Evolutionary conservation across 495 filamentous ascomycete species (phyloP).

Genomic region (Pyronema omphalodes): DNA sequence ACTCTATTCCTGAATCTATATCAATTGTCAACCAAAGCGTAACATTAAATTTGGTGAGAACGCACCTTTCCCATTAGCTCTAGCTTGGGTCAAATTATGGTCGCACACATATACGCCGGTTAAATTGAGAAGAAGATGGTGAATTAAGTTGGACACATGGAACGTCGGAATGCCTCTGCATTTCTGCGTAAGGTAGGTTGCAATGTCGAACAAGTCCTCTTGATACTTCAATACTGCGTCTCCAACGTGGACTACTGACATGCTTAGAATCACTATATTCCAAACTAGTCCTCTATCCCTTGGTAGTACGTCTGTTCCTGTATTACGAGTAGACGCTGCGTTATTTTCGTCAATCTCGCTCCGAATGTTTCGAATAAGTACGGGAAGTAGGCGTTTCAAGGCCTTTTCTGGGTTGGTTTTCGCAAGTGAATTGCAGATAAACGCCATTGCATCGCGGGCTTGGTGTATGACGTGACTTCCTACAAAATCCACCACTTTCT

Average conservation of each 20-base stretch:
- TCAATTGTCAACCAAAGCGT: neutral
- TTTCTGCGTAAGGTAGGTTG: conserved; percentile 84
- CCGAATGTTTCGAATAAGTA: conserved; percentile 75
- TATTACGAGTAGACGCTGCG: conserved; percentile 86
- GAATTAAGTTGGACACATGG: conserved; percentile 92
- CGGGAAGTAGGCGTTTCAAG: conserved; percentile 71
- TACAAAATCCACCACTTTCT: conserved; percentile 87
- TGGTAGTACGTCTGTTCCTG: conserved; percentile 80
- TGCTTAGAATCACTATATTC: conserved; percentile 94
- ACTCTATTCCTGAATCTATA: conserved; percentile 2
- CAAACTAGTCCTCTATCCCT: conserved; percentile 85
- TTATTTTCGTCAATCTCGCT: conserved; percentile 95
- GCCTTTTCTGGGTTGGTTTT: conserved; percentile 88
- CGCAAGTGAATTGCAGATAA: conserved; percentile 89
- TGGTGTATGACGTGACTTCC: conserved; percentile 92
- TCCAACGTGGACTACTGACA: conserved; percentile 95
- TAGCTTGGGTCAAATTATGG: conserved; percentile 63
- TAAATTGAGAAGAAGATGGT: conserved; percentile 93
- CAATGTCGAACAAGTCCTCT: conserved; percentile 75
- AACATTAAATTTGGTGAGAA: neutral
- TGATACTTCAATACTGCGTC: conserved; percentile 73
- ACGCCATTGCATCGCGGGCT: conserved; percentile 94
- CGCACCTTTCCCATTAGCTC: conserved; percentile 28
- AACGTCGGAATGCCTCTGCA: conserved; percentile 86
- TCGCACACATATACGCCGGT: conserved; percentile 87